Conservation (phyloP, 176 grass and related monocot genomes). For the Hyparrhenia diplandra region DNA sequence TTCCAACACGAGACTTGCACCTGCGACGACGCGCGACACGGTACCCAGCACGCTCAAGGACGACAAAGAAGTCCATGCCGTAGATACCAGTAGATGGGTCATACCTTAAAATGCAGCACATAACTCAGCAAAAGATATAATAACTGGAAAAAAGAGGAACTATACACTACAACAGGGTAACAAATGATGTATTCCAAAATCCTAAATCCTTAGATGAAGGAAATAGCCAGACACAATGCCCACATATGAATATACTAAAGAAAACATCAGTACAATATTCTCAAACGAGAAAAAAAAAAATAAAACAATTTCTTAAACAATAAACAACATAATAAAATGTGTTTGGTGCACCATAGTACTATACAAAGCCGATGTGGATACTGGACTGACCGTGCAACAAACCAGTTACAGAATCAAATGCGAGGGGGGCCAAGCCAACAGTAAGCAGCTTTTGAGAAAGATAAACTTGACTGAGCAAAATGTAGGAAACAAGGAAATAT, state of each 20-base stretch:
- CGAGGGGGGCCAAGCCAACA: too few relatives aligned
- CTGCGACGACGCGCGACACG: slow-evolving; percentile 49
- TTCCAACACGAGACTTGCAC: slow-evolving; percentile 59
- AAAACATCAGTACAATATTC: background rate
- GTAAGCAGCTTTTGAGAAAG: background rate
- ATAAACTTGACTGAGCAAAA: background rate
- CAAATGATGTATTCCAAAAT: background rate
- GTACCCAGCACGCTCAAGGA: slow-evolving; percentile 56
- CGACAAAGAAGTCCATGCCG: slow-evolving; percentile 60
- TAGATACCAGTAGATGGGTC: slow-evolving; percentile 67
- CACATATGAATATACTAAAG: background rate
- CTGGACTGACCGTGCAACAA: background rate
- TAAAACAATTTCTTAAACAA: background rate
- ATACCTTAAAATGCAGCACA: slow-evolving; percentile 20
- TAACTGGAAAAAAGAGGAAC: background rate
- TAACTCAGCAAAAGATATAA: background rate
- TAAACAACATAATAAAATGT: background rate
- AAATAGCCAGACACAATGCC: background rate
- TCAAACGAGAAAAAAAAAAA: background rate
- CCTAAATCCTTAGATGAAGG: background rate
- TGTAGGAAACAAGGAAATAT: background rate
- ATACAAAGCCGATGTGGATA: background rate
- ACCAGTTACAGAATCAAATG: background rate
- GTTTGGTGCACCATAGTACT: background rate
- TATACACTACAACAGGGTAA: background rate